phyloP scores from a whole-genome alignment of 2,329 filamentous ascomycete species.

The Botrytis deweyae region DNA sequence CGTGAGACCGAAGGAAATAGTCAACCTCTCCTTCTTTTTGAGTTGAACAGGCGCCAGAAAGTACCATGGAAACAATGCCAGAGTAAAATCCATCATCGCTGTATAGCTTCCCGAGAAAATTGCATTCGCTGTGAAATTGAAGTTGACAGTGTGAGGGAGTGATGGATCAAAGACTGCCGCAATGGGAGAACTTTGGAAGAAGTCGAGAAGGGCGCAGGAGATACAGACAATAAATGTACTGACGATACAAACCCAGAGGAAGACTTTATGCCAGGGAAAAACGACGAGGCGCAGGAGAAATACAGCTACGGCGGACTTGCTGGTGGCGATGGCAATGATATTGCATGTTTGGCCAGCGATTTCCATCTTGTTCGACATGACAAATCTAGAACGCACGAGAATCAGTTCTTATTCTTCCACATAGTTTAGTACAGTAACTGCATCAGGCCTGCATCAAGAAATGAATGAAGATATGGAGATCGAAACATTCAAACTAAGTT shows the following conservation, averaged over 20 bases:
- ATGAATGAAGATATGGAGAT: not conserved
- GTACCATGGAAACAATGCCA: constrained; percentile 19
- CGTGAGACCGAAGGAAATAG: constrained; percentile 14
- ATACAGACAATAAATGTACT: not conserved
- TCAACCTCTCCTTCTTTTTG: constrained; percentile 9
- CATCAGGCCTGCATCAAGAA: not conserved
- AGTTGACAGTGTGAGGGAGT: constrained; percentile 5
- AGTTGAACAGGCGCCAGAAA: constrained; percentile 9
- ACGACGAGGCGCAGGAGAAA: constrained; percentile 16
- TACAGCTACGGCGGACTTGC: constrained; percentile 14
- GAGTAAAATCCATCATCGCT: constrained; percentile 9
- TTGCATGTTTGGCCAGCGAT: constrained; percentile 17
- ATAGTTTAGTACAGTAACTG: not conserved
- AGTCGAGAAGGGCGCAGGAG: not conserved
- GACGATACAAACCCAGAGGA: not conserved
- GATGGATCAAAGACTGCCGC: constrained; percentile 10
- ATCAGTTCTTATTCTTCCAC: not conserved
- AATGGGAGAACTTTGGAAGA: not conserved
- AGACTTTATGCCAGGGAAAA: constrained; percentile 14
- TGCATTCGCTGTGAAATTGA: constrained; percentile 11
- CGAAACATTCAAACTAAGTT: not conserved
- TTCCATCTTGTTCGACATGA: constrained; percentile 17
- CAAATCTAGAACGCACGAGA: not conserved
- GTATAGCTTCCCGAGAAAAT: constrained; percentile 1
- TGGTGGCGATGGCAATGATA: constrained; percentile 8